Base-by-base conservation (phyloP, 192 early-diverging fungal genomes). In the Entomortierella parvispora region DNA sequence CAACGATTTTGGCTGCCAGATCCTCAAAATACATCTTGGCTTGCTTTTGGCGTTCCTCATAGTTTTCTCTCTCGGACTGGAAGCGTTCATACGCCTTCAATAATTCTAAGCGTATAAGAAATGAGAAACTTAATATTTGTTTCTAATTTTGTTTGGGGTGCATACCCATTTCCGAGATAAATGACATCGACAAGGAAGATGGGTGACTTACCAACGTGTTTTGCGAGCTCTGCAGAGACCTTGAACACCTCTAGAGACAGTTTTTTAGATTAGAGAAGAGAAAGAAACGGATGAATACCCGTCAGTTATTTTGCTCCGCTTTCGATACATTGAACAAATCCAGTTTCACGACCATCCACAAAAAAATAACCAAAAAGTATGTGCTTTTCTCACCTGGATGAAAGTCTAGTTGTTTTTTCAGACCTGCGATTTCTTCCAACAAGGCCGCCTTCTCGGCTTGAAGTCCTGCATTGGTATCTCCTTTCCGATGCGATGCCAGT, bases 341-440 rank as follows among this genome's bases (percentile, higher is more conserved):
- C n/a, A n/a, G n/a, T n/a, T n/a, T n/a, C n/a, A n/a, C n/a, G n/a
- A n/a, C n/a, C n/a, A n/a, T n/a, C n/a, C n/a, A n/a, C n/a, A n/a
- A n/a, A n/a, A n/a, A n/a, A n/a, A n/a, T n/a, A n/a, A n/a, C n/a
- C n/a, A n/a, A n/a, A 49, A 49, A 20, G 5, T 49, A 54, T 28
- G 37, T 76, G 3, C 7, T 52, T 10, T 32, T 59, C 33, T 62
- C 51, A 68, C 81, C 82, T 8, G 82, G 82, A 52, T 83, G 68
- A 50, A 71, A 69, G 26, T 81, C 69, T 7, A 80, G 47, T 23
- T 77, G 71, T 12, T 31, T 68, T 17, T 82, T 43, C 3, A 81
- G 60, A 17, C 71, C 58, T 2, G 59, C 15, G 1, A 81, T 55
- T 43, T 81, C 80, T 50, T 70, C 68, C 28, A 65, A 51, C 0